Evolutionary conservation across 164 flowering plant genomes (phyloP).

Genomic region (Paratinospora sagittata): DNA sequence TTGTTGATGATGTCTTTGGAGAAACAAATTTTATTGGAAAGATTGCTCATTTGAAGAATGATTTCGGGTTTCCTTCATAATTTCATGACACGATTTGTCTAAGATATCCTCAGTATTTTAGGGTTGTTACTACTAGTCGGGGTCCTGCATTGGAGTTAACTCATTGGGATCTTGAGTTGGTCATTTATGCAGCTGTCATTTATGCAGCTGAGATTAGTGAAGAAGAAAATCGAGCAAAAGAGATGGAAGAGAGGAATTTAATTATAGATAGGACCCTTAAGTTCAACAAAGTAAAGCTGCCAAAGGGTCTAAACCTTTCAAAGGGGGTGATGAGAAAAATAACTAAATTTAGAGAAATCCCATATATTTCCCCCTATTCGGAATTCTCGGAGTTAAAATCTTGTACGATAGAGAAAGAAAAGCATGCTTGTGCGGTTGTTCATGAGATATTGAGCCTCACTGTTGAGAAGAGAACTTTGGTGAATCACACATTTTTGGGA

Average conservation of each 20-base stretch:
- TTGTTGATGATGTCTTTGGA: conserved; percentile 92
- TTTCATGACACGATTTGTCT: conserved; percentile 73
- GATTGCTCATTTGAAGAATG: conserved; percentile 71
- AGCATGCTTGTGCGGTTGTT: conserved; percentile 85
- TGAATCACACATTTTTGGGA: conserved; percentile 95
- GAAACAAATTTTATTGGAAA: conserved; percentile 77
- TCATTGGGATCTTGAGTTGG: conserved; percentile 92
- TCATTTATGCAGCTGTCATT: conserved; percentile 84
- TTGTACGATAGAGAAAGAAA: conserved; percentile 75
- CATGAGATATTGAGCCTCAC: conserved; percentile 91
- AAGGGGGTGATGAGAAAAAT: conserved; percentile 76
- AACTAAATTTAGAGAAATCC: conserved; percentile 58
- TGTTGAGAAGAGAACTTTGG: conserved; percentile 85
- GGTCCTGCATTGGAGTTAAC: conserved; percentile 87
- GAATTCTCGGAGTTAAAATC: conserved; percentile 63
- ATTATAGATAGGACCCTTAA: conserved; percentile 77
- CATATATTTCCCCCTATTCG: conserved; percentile 80
- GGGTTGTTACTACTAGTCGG: conserved; percentile 56
- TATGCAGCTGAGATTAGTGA: conserved; percentile 65
- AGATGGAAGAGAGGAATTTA: conserved; percentile 58
- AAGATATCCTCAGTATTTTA: conserved; percentile 82
- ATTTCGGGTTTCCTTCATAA: conserved; percentile 80
- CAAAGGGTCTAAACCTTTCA: conserved; percentile 79
- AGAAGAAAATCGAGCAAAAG: conserved; percentile 55
- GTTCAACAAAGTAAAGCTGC: conserved; percentile 76